Evolutionary conservation across 495 filamentous ascomycete genomes (phyloP).

Genomic region (Bryoglossum gracile): DNA sequence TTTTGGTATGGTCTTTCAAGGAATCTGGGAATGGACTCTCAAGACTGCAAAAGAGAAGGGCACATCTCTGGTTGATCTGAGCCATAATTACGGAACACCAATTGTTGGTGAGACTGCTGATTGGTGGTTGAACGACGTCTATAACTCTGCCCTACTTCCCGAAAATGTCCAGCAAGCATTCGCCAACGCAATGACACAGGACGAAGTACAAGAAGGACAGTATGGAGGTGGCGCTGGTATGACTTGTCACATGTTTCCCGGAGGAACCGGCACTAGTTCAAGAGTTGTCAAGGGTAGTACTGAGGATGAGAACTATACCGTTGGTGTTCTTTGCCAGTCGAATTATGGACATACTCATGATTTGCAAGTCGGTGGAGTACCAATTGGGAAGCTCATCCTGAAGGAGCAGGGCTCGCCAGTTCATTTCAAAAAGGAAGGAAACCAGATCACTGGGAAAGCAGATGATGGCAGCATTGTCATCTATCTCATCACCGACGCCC

Average conservation of each 20-base stretch:
- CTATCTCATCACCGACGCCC: conserved; percentile 22
- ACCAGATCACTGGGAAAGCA: conserved; percentile 17
- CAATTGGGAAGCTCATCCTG: conserved; percentile 18
- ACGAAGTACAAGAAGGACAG: conserved; percentile 23
- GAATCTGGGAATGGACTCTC: conserved; percentile 22
- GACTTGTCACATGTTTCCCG: conserved; percentile 26
- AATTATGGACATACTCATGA: conserved; percentile 23
- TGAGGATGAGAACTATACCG: conserved; percentile 13
- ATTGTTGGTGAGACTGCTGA: conserved; percentile 26
- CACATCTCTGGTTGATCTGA: conserved; percentile 5
- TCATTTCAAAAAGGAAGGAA: conserved; percentile 1
- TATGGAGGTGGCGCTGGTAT: conserved; percentile 25
- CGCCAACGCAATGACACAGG: conserved; percentile 13
- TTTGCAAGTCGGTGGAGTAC: conserved; percentile 21
- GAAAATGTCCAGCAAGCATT: conserved; percentile 20
- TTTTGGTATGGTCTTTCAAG: conserved; percentile 21
- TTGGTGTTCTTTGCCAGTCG: conserved; percentile 20
- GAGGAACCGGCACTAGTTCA: conserved; percentile 25
- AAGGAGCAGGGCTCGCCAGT: conserved; percentile 10
- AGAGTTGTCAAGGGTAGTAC: conserved; percentile 17
- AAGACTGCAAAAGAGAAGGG: conserved; percentile 10
- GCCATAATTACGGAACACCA: conserved; percentile 22
- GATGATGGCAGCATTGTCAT: conserved; percentile 27
- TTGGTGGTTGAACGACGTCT: conserved; percentile 24
- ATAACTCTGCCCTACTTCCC: conserved; percentile 12